Evolutionary conservation across 352 stramenopile species (phyloP).

Genomic region (Phytophthora cajani): DNA sequence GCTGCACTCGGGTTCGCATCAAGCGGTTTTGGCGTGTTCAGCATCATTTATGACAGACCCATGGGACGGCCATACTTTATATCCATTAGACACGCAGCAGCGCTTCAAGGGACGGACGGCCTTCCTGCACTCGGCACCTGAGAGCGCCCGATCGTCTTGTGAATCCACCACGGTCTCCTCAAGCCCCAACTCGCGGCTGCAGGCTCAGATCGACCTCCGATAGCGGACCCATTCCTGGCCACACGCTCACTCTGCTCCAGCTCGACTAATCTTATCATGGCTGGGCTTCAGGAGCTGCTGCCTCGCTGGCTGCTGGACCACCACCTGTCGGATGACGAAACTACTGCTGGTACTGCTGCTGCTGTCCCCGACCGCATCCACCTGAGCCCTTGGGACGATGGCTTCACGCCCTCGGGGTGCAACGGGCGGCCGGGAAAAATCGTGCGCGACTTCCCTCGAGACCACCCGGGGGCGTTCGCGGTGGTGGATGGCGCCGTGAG

Average conservation of each 20-base stretch:
- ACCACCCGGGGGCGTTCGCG: constrained; percentile 35
- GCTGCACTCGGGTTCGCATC: too few relatives aligned
- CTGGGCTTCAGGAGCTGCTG: constrained; percentile 32
- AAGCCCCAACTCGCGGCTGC: not conserved
- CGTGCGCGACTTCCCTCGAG: constrained; percentile 50
- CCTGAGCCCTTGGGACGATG: constrained; percentile 58
- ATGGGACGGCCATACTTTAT: not conserved
- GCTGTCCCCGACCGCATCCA: constrained; percentile 28
- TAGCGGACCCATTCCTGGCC: constrained; percentile 1
- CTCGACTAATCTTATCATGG: constrained; percentile 17
- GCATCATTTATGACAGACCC: not conserved
- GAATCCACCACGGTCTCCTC: not conserved
- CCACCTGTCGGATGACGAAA: constrained; percentile 8
- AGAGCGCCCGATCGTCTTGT: not conserved
- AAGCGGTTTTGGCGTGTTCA: not conserved
- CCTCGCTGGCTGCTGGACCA: constrained; percentile 37
- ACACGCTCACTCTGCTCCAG: constrained; percentile 7
- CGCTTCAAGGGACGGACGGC: not conserved
- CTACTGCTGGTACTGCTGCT: not conserved
- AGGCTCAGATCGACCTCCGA: not conserved
- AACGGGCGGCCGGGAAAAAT: constrained; percentile 48
- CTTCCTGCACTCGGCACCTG: not conserved
- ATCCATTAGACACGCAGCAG: not conserved
- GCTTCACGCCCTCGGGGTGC: constrained; percentile 70
- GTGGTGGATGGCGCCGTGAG: constrained; percentile 60